Conservation (phyloP, 129 eudicot species). For the Flaveria brownii region DNA sequence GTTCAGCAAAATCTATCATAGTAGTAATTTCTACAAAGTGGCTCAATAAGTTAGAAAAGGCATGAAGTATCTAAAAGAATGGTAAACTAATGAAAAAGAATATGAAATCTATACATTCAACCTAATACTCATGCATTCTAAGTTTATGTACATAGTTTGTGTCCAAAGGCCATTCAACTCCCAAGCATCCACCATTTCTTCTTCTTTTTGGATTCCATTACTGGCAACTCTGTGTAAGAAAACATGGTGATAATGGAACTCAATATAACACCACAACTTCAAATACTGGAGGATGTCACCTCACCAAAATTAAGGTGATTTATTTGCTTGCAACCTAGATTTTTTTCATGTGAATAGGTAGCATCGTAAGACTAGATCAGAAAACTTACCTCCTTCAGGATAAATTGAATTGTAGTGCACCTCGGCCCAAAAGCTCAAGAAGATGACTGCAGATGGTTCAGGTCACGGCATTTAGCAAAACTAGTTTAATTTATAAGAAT, state of each 20-base stretch:
- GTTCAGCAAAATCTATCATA: constrained; percentile 11
- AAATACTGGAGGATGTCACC: neutral
- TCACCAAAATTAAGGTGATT: neutral
- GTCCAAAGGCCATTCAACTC: constrained; percentile 23
- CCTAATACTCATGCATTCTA: constrained; percentile 19
- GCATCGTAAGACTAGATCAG: constrained; percentile 2
- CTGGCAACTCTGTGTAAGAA: constrained; percentile 38
- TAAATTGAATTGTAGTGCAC: constrained; percentile 82
- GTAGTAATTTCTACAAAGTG: neutral
- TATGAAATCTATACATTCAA: constrained; percentile 19
- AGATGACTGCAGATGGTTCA: constrained; percentile 54
- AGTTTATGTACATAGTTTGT: constrained; percentile 19
- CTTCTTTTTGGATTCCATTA: constrained; percentile 34
- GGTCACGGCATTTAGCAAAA: constrained; percentile 19
- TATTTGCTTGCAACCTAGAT: too few relatives aligned
- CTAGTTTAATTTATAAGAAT: neutral
- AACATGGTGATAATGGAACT: neutral
- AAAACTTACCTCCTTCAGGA: constrained; percentile 62
- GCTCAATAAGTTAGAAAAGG: constrained; percentile 2
- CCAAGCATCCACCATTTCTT: constrained; percentile 50
- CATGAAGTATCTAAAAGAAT: constrained; percentile 20
- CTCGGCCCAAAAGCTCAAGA: constrained; percentile 88
- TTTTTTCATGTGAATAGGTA: neutral
- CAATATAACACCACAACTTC: neutral
- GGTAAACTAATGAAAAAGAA: constrained; percentile 6